Percentiles rank a stretch among this genome's conserved stretches.
Evolutionary conservation across 1,284 basidiomycete species (phyloP).

Genomic region (Rhodotorula sp.): DNA sequence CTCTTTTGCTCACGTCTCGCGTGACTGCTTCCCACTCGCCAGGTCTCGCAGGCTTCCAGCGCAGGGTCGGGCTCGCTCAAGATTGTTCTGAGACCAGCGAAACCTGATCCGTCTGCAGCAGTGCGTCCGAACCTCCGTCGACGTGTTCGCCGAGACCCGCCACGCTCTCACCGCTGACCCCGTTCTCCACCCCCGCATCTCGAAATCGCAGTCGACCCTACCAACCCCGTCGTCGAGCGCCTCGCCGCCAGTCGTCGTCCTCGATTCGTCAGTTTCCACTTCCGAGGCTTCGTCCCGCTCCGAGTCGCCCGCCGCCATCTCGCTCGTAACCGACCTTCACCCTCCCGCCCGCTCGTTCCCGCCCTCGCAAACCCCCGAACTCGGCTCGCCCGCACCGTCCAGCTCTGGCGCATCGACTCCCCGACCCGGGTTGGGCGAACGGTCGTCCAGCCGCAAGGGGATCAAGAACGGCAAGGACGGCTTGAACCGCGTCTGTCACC

Average conservation of each 20-base stretch:
- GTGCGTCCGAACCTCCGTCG: neutral
- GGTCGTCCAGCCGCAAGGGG: neutral
- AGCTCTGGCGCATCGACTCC: neutral
- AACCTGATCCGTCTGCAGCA: neutral
- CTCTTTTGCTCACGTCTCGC: neutral
- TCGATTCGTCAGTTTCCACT: neutral
- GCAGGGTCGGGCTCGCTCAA: neutral
- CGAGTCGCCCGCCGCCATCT: neutral
- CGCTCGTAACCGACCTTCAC: neutral
- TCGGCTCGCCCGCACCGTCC: neutral
- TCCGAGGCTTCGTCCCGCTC: neutral
- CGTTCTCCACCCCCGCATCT: neutral
- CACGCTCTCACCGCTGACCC: neutral
- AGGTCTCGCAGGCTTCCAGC: neutral
- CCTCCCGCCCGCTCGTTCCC: neutral
- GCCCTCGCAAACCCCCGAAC: neutral
- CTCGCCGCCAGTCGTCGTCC: neutral
- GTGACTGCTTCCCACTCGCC: neutral
- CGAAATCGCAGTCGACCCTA: neutral
- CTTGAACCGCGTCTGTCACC: constrained; percentile 19
- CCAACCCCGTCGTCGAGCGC: neutral
- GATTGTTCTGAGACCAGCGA: neutral
- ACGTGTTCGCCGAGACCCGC: neutral
- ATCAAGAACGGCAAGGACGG: constrained; percentile 4
- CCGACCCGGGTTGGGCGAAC: neutral